Conservation (phyloP, 352 stramenopile genomes). For the Phytopythium litorale region DNA sequence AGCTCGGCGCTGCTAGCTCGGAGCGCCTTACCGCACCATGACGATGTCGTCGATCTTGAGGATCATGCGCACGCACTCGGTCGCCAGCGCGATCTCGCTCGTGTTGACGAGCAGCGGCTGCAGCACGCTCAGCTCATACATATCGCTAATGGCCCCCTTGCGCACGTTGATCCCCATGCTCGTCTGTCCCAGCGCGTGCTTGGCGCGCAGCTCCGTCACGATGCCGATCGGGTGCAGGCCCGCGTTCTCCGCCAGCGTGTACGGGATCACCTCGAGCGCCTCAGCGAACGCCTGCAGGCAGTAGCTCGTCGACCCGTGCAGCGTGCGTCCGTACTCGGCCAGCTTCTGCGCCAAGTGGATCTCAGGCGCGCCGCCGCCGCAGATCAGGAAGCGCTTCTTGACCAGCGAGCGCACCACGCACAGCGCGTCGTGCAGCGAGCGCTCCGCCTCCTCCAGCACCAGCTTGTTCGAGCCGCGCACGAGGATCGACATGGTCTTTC, state of each 20-base stretch:
- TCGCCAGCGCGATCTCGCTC: slow-evolving; percentile 96
- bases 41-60: slow-evolving; percentile 99
- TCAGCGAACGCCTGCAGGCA: slow-evolving; percentile 98
- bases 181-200: slow-evolving; percentile 91
- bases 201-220: slow-evolving; percentile 95
- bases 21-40: slow-evolving; percentile 85
- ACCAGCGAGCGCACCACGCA: slow-evolving; percentile 97
- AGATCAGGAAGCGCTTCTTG: slow-evolving; percentile 99
- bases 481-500: slow-evolving; percentile 97
- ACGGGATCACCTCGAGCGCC: slow-evolving; percentile 97
- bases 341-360: slow-evolving; percentile 95
- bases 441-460: slow-evolving; percentile 97
- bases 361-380: slow-evolving; percentile 96
- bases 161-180: slow-evolving; percentile 97
- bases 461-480: slow-evolving; percentile 98
- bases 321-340: slow-evolving; percentile 90
- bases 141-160: slow-evolving; percentile 96
- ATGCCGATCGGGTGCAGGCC: slow-evolving; percentile 98
- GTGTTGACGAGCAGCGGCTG: slow-evolving; percentile 98
- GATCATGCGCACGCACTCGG: slow-evolving; percentile 99
- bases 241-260: slow-evolving; percentile 99
- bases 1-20: too few species aligned
- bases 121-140: slow-evolving; percentile 98
- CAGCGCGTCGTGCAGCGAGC: slow-evolving; percentile 98
- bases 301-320: slow-evolving; percentile 95